Base-by-base conservation (phyloP, 305 asterid species). In the Fraxinus velutina region DNA sequence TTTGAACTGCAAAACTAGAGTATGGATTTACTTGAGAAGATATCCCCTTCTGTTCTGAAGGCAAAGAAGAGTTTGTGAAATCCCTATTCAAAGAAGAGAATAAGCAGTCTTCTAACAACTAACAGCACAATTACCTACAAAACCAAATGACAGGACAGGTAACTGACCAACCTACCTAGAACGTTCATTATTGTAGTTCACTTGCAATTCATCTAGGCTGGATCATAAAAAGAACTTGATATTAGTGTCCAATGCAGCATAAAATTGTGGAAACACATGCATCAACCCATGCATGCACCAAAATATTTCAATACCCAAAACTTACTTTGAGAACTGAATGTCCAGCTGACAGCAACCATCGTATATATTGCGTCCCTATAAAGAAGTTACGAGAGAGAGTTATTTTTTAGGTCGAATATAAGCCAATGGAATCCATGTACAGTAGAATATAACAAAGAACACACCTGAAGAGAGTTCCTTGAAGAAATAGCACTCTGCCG, bases 331-430 rank as follows among this genome's bases (percentile, higher is more conserved):
- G 88, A 90, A 96, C 91, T 96, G 99, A 84, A 96, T 96, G 87
- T 96, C 99, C 85, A 96, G 89, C 90, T 94, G 98, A 86, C 98
- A 96, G 91, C 99, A 95, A 66, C 99, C 99, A 86, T 95, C 99
- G 24, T 95, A 95, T 80, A 94, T 92, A 84, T 95, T 95, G 36
- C 98, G 94, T 64, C 98, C 98, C 98, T 95, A 84, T 15, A 86
- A 85, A 80, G 37, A 84, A 70, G 34, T 47, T 79, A 83, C 80
- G 80, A 66, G 81, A 78, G 81, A 78, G 8, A 75, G 37, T 72
- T 84, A 44, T 78, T 8, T 8, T 21, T 72, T 76, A 74, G 64
- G 75, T 47, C 80, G 79, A 71, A 30, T 42, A 73, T 77, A 37
- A 60, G 81, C 42, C 34, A 34, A 76, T 33, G 22, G 17, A 76